Base-by-base conservation (phyloP, 2,329 filamentous ascomycete species). In the Fusarium sarcochroum region DNA sequence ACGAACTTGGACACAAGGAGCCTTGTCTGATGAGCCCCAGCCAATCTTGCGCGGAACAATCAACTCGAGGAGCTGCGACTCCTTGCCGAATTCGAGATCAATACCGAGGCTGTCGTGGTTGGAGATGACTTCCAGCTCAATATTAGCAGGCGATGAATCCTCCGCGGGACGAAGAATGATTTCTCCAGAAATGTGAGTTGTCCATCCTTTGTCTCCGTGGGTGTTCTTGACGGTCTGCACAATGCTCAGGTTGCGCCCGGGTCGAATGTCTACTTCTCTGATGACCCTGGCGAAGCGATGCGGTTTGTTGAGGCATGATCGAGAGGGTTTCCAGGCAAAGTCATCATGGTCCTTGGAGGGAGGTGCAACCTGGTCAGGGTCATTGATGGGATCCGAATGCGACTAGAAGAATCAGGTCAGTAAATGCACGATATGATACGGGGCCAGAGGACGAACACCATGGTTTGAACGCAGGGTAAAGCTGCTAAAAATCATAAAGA, bases 1-100 rank as follows among this genome's bases (percentile, higher is more conserved):
- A 13, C 79, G 80, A 58, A 88, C 77, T 61, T 82, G 80, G 20
- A 87, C 76, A 68, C 86, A 88, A 2, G 84, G 83, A 42, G 65
- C 55, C 9, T 72, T 64, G 3, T 68, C 55, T 14, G 64, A 32
- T 4, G 69, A 51, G 15, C 66, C 49, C 71, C 78, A 79, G 3
- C 75, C 68, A 46, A 82, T 54, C 11, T 58, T 70, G 32, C 70
- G 71, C 1, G 84, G 84, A 3, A 82, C 79, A 13, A 65, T 74
- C 23, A 87, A 64, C 17, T 73, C 65, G 56, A 87, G 75, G 5
- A 38, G 30, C 66, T 87, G 84, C 1, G 63, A 35, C 1, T 74
- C 67, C 15, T 76, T 67, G 51, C 83, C 72, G 37, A 78, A 78
- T 4, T 76, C 58, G 14, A 80, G 51, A 7, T 73, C 61, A n/a